Evolutionary conservation across 192 early-diverging fungal species (phyloP).

Genomic region (Umbelopsis sp.): DNA sequence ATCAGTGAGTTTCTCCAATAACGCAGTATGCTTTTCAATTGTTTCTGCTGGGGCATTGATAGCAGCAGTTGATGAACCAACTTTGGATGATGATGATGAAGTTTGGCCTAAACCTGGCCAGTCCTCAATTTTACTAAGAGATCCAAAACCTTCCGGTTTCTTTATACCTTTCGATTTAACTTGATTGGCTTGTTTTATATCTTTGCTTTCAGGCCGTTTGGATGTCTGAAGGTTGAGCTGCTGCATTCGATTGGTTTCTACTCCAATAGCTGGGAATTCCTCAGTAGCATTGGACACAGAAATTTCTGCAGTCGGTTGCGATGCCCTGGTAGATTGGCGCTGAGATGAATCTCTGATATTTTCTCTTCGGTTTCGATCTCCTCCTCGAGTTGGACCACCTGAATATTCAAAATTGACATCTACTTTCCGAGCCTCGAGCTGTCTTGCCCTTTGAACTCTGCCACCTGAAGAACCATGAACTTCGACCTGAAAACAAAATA

Average conservation of each 20-base stretch:
- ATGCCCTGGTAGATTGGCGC: not conserved
- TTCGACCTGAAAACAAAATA: conserved; percentile 31
- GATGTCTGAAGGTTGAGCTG: not conserved
- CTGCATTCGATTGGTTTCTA: not conserved
- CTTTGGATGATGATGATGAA: not conserved
- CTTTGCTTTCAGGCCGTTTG: not conserved
- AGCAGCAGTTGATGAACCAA: not conserved
- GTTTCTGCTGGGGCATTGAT: not conserved
- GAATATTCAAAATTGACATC: conserved; percentile 34
- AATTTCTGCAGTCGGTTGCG: not conserved
- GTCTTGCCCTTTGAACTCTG: conserved; percentile 35
- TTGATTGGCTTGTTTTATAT: not conserved
- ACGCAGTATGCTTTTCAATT: conserved; percentile 36
- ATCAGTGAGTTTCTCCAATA: conserved; percentile 42
- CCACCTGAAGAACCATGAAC: conserved; percentile 36
- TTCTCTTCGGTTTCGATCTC: conserved; percentile 1
- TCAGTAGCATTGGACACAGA: not conserved
- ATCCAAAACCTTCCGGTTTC: conserved; percentile 17
- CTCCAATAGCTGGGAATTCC: conserved; percentile 27
- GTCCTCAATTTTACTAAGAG: not conserved
- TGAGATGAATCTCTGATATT: conserved; percentile 3
- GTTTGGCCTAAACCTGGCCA: conserved; percentile 31
- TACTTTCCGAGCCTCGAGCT: conserved; percentile 37
- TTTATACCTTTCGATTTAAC: not conserved
- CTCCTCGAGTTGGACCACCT: not conserved